phyloP scores from a whole-genome alignment of 441 rosid genomes.

The Corymbia citriodora region DNA sequence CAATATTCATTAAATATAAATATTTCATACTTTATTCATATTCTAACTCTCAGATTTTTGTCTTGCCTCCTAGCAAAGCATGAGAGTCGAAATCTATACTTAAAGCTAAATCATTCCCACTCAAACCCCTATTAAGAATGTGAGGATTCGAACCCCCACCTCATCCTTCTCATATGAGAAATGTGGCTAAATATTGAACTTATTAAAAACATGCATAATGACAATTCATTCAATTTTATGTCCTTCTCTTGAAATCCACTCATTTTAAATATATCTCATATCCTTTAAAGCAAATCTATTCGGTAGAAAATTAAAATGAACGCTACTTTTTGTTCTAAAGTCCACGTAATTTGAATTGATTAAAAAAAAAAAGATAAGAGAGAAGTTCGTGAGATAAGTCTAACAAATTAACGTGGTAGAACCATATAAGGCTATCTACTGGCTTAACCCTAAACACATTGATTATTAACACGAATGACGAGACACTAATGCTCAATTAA shows the following conservation, averaged over 20 bases:
- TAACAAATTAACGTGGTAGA: not conserved
- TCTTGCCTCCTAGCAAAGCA: too few species aligned
- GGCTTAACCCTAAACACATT: not conserved
- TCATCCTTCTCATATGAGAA: too few species aligned
- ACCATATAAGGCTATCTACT: not conserved
- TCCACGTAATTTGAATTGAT: not conserved
- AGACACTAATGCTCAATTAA: not conserved
- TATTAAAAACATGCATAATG: not conserved
- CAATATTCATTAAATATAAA: not conserved
- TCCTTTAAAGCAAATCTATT: not conserved
- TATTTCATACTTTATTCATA: too few species aligned
- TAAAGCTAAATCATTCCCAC: too few species aligned
- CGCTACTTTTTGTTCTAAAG: not conserved
- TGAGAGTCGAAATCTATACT: too few species aligned
- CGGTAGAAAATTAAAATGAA: not conserved
- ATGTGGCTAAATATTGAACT: not conserved
- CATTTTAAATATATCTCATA: not conserved
- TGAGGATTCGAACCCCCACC: too few species aligned
- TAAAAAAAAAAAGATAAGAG: not conserved
- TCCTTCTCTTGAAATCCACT: not conserved
- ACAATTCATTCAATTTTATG: not conserved
- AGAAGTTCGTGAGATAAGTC: not conserved
- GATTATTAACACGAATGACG: not conserved
- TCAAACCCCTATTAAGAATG: too few species aligned
- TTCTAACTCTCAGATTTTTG: too few species aligned